phyloP scores from a whole-genome alignment of 2,329 filamentous ascomycete species.

The Cladosporium sphaerospermum region DNA sequence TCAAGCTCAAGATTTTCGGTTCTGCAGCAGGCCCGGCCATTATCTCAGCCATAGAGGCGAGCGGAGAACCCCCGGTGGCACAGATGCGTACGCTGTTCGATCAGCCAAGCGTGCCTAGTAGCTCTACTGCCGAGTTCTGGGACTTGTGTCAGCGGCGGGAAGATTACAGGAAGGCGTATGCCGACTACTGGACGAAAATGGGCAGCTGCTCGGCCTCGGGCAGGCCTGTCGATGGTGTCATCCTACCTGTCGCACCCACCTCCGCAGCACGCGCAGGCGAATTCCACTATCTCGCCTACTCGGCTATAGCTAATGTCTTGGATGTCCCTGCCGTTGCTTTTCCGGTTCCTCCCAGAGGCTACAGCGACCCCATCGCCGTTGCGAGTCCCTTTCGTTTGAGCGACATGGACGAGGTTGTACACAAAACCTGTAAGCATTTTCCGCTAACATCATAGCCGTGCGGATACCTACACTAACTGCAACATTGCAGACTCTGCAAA shows the following conservation, averaged over 20 bases:
- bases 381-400: constrained; percentile 2
- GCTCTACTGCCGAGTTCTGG: constrained; percentile 17
- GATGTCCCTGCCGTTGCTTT: constrained; percentile 14
- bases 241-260: constrained; percentile 17
- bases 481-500: constrained; percentile 12
- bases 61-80: constrained; percentile 18
- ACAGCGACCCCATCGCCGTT: neutral
- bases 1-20: constrained; percentile 16
- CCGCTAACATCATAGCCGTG: neutral
- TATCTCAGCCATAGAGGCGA: constrained; percentile 16
- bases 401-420: constrained; percentile 13
- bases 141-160: constrained; percentile 14
- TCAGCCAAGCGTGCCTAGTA: constrained; percentile 4
- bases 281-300: constrained; percentile 17
- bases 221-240: constrained; percentile 17
- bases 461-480: constrained; percentile 1
- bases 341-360: constrained; percentile 12
- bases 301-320: constrained; percentile 14
- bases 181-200: constrained; percentile 16
- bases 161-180: constrained; percentile 16
- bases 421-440: constrained; percentile 13
- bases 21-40: constrained; percentile 14
- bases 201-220: constrained; percentile 11
- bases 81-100: constrained; percentile 16
- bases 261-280: constrained; percentile 13